phyloP scores from a whole-genome alignment of 2,329 filamentous ascomycete genomes.

The Aureobasidium sp. region DNA sequence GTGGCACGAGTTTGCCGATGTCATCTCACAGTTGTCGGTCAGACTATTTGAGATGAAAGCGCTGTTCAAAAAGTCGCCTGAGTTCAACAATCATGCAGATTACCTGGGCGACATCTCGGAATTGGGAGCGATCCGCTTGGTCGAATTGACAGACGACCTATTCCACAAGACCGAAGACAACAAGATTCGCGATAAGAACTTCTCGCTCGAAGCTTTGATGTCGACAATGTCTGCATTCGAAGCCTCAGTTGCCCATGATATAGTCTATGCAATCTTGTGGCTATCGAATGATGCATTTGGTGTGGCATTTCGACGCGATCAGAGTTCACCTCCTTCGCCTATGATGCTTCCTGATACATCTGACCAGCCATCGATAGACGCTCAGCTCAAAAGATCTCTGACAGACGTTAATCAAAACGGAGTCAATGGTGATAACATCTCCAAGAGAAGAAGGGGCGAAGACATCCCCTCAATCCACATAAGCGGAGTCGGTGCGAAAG shows the following conservation, averaged over 20 bases:
- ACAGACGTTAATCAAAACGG: neutral
- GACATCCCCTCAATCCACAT: neutral
- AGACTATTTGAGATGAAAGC: neutral
- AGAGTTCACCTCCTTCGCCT: neutral
- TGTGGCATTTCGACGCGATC: neutral
- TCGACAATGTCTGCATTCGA: slow-evolving; percentile 8
- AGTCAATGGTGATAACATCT: neutral
- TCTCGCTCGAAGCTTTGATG: neutral
- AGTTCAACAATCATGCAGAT: slow-evolving; percentile 1
- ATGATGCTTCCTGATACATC: neutral
- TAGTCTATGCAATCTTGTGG: slow-evolving; percentile 12
- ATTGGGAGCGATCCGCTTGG: slow-evolving; percentile 1
- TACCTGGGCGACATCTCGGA: neutral
- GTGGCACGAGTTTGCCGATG: slow-evolving; percentile 4
- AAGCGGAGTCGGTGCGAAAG: neutral
- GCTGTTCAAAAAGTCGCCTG: neutral
- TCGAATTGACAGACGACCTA: slow-evolving; percentile 1
- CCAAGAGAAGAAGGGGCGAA: neutral
- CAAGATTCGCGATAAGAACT: neutral
- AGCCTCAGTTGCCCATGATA: slow-evolving; percentile 8
- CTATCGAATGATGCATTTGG: slow-evolving; percentile 11
- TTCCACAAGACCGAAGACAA: slow-evolving; percentile 5
- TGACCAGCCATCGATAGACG: neutral
- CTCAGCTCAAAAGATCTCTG: neutral
- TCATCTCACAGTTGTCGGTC: neutral